phyloP scores from a whole-genome alignment of 2,329 filamentous ascomycete genomes.

The Ascochyta rabiei region DNA sequence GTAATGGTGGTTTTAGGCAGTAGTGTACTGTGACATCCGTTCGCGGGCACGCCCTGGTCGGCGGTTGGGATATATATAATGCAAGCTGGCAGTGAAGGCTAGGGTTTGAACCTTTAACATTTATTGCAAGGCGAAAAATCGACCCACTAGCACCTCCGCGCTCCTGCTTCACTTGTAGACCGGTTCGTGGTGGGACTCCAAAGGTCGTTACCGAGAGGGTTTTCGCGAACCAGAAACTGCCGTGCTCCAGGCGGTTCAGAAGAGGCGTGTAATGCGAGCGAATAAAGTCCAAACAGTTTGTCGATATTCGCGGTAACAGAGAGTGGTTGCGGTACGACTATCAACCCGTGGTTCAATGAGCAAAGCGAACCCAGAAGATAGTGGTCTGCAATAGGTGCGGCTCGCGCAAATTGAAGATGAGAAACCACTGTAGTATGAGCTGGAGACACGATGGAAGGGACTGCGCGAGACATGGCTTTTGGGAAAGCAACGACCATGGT shows the following conservation, averaged over 20 bases:
- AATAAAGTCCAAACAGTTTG: too few relatives aligned
- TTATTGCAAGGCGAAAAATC: neutral
- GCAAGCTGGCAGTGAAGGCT: neutral
- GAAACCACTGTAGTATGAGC: neutral
- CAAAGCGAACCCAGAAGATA: neutral
- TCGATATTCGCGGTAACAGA: neutral
- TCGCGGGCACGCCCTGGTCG: neutral
- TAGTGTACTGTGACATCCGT: neutral
- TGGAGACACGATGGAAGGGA: neutral
- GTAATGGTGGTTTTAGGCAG: neutral
- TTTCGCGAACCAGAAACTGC: neutral
- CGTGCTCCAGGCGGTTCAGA: neutral
- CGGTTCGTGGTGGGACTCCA: neutral
- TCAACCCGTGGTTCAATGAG: neutral
- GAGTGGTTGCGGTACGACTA: neutral
- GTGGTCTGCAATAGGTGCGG: neutral
- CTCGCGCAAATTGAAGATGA: neutral
- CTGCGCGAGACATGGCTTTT: neutral
- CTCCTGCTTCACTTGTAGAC: neutral
- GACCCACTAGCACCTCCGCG: neutral
- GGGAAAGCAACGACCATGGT: neutral
- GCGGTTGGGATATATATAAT: neutral
- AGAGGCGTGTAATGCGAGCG: neutral
- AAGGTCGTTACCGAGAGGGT: neutral
- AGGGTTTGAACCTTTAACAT: neutral